Conservation (phyloP, 1,284 basidiomycete genomes). For the Erythrobasidium hasegawianum region DNA sequence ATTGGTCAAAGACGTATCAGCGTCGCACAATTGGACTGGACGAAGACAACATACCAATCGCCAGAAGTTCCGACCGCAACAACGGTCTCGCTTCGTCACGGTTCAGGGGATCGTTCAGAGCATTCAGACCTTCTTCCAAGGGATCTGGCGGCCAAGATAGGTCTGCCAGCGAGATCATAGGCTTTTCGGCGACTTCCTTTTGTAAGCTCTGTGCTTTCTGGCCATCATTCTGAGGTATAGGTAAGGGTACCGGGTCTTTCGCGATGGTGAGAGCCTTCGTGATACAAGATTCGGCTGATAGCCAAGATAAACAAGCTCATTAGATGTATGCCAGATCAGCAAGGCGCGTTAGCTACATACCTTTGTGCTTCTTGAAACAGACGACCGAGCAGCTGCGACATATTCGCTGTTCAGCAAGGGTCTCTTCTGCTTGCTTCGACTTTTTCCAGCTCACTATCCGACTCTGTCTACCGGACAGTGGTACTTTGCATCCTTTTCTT, state of each 20-base stretch:
- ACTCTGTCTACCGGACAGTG: conserved; percentile 34
- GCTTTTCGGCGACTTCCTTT: neutral
- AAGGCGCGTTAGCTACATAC: conserved; percentile 10
- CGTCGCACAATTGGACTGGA: no score
- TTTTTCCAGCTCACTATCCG: conserved; percentile 23
- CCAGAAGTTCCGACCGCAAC: conserved; percentile 15
- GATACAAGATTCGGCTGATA: conserved; percentile 20
- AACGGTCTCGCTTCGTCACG: conserved; percentile 33
- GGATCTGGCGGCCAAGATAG: conserved; percentile 32
- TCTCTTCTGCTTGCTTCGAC: conserved; percentile 11
- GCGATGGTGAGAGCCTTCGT: conserved; percentile 2
- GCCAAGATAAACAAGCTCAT: no score
- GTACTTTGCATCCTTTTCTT: conserved; percentile 24
- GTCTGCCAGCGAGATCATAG: conserved; percentile 7
- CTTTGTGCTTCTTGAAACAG: conserved; percentile 33
- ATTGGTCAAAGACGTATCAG: no score
- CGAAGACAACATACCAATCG: conserved; percentile 12
- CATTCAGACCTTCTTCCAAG: conserved; percentile 31
- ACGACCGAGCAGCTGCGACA: conserved; percentile 23
- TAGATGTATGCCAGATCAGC: neutral
- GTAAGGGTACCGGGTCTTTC: neutral
- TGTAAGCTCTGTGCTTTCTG: neutral
- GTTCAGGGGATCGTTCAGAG: conserved; percentile 29
- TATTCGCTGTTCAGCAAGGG: neutral
- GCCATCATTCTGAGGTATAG: neutral